Conservation (phyloP, 2,329 filamentous ascomycete species). For the Pestalotiopsis sp. region DNA sequence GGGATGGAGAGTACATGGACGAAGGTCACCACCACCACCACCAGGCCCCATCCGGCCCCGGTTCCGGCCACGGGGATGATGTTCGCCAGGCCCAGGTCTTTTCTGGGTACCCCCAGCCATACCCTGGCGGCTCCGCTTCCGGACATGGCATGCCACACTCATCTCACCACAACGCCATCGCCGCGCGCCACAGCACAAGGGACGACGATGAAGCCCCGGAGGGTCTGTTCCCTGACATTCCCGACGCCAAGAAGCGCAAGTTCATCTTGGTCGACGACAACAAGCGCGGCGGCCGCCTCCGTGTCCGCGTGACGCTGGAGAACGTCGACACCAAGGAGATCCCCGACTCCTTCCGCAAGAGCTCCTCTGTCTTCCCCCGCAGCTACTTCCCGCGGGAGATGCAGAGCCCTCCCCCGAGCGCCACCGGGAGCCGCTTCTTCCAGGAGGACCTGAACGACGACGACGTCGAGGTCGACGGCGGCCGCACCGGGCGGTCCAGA, state of each 20-base stretch:
- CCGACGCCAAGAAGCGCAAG: constrained; percentile 89
- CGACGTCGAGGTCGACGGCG: constrained; percentile 59
- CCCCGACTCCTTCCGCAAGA: constrained; percentile 90
- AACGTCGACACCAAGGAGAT: constrained; percentile 94
- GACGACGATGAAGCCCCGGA: constrained; percentile 61
- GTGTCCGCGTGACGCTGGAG: constrained; percentile 91
- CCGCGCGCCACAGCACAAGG: constrained; percentile 30
- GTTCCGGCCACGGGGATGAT: constrained; percentile 57
- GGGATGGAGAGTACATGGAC: constrained; percentile 65
- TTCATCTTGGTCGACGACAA: constrained; percentile 95
- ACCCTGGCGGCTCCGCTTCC: constrained; percentile 40
- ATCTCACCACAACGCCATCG: constrained; percentile 36
- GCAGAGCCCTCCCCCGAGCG: constrained; percentile 80
- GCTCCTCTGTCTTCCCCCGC: constrained; percentile 85
- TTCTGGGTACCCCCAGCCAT: constrained; percentile 34
- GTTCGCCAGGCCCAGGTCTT: constrained; percentile 48
- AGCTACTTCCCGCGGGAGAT: constrained; percentile 94
- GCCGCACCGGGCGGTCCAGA: constrained; percentile 39
- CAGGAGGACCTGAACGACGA: constrained; percentile 62
- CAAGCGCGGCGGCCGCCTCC: constrained; percentile 77
- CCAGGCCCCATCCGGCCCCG: constrained; percentile 57
- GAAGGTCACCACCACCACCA: constrained; percentile 70
- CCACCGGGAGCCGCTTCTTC: constrained; percentile 76
- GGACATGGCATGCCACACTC: constrained; percentile 39
- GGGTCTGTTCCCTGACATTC: constrained; percentile 83